Evolutionary conservation across 2,329 filamentous ascomycete genomes (phyloP).

Genomic region (Colletotrichum horii): DNA sequence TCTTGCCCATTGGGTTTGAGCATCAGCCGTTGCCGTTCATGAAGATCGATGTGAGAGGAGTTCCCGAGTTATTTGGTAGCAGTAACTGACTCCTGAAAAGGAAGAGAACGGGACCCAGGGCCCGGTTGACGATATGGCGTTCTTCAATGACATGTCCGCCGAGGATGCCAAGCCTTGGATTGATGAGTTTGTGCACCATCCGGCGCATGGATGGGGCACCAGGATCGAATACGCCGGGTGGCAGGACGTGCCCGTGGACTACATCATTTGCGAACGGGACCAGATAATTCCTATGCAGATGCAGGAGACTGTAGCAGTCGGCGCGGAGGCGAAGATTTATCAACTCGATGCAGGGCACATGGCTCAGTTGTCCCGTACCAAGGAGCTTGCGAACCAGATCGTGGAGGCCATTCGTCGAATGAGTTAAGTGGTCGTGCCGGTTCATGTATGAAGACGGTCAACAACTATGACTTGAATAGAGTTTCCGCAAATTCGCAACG

Average conservation of each 20-base stretch:
- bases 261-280: not conserved
- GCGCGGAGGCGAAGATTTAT: not conserved
- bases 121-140: not conserved
- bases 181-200: not conserved
- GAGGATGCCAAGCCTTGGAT: not conserved
- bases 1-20: not conserved
- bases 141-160: not conserved
- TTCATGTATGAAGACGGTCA: no score
- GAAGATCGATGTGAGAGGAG: not conserved
- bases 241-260: not conserved
- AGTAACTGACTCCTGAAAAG: not conserved
- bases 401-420: not conserved
- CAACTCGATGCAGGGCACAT: not conserved
- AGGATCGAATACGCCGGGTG: not conserved
- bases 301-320: not conserved
- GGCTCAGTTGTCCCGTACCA: not conserved
- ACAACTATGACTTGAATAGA: no score
- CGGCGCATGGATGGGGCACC: not conserved
- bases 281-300: not conserved
- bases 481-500: no score
- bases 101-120: not conserved
- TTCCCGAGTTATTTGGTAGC: not conserved
- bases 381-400: not conserved
- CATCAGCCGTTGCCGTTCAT: not conserved
- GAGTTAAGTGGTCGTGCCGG: not conserved